Evolutionary conservation across 495 filamentous ascomycete genomes (phyloP).

Genomic region (Hypomontagnella monticulosa): DNA sequence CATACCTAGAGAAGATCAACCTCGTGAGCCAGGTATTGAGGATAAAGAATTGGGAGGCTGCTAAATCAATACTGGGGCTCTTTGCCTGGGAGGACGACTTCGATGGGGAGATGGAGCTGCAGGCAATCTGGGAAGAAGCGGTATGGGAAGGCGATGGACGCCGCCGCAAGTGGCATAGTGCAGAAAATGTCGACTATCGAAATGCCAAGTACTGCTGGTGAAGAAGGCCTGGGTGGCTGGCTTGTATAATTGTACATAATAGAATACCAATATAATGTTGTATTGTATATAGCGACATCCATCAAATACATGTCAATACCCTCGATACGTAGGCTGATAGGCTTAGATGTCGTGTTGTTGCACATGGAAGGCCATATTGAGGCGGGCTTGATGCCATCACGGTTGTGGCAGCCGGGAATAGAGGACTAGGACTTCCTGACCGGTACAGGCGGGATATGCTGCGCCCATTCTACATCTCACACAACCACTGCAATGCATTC

Average conservation of each 20-base stretch:
- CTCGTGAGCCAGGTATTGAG: conserved; percentile 36
- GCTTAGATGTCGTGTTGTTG: not conserved
- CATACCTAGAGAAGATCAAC: conserved; percentile 44
- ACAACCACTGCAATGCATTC: conserved; percentile 2
- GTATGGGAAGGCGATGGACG: conserved; percentile 37
- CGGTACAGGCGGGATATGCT: not conserved
- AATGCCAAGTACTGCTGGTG: conserved; percentile 16
- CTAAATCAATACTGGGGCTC: conserved; percentile 40
- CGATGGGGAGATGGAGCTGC: conserved; percentile 44
- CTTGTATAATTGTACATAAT: conserved; percentile 24
- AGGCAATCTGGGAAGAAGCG: conserved; percentile 44
- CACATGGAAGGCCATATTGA: not conserved
- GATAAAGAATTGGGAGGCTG: conserved; percentile 45
- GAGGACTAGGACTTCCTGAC: not conserved
- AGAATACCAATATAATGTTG: conserved; percentile 7
- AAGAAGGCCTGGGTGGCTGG: not conserved
- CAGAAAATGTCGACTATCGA: conserved; percentile 23
- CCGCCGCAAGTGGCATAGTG: conserved; percentile 14
- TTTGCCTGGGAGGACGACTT: conserved; percentile 47
- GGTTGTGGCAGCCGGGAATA: not conserved
- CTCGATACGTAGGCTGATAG: not conserved
- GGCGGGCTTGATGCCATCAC: conserved; percentile 25
- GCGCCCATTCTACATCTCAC: conserved; percentile 13
- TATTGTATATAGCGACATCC: conserved; percentile 33
- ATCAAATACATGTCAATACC: conserved; percentile 27